Conservation (phyloP, 305 asterid species). For the Ajuga reptans region DNA sequence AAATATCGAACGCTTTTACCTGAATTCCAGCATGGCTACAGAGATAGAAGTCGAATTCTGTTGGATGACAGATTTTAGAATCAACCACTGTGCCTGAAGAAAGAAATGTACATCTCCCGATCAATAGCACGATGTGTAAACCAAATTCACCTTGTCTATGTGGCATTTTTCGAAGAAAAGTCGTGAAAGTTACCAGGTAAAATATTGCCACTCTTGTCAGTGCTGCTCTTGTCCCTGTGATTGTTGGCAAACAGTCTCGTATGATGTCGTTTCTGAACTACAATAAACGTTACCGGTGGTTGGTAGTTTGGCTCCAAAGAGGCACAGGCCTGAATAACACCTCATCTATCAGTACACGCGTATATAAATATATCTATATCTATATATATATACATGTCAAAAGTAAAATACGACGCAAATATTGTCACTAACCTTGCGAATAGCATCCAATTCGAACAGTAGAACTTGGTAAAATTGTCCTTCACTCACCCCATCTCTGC, state of each 20-base stretch:
- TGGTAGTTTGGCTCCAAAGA: constrained; percentile 93
- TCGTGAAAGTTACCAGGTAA: constrained; percentile 58
- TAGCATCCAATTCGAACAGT: constrained; percentile 90
- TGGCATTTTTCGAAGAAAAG: background rate
- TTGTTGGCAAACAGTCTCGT: constrained; percentile 86
- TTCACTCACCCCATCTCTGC: constrained; percentile 99
- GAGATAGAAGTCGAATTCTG: constrained; percentile 94
- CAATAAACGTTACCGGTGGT: constrained; percentile 90
- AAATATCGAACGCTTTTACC: constrained; percentile 30
- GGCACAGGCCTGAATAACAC: constrained; percentile 71
- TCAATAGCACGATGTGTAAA: background rate
- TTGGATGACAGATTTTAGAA: constrained; percentile 93
- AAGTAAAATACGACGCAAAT: background rate
- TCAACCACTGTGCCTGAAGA: constrained; percentile 86
- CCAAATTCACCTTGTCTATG: background rate
- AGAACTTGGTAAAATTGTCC: constrained; percentile 98
- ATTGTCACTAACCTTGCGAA: constrained; percentile 55
- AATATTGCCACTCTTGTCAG: constrained; percentile 84
- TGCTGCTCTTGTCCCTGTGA: constrained; percentile 82
- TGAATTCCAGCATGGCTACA: constrained; percentile 99
- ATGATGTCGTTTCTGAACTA: constrained; percentile 93
- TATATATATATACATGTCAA: background rate
- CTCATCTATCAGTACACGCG: background rate
- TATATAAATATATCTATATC: no score
- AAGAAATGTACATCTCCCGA: background rate